Evolutionary conservation across 352 stramenopile genomes (phyloP).

Genomic region (Saprolegnia diclina): DNA sequence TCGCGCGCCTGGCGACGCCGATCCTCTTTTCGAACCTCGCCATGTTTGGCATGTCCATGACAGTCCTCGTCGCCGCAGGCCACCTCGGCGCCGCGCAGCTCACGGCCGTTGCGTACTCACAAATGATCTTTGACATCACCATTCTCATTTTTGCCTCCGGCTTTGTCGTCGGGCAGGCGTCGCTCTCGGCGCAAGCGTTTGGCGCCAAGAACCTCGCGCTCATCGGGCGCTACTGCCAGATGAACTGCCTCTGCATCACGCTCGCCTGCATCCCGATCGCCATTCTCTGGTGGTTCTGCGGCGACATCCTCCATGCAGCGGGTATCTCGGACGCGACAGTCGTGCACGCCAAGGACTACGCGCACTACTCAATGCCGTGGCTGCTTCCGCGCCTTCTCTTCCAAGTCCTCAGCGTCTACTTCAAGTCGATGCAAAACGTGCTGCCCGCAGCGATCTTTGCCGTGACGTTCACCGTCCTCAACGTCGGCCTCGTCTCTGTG

Average conservation of each 20-base stretch:
- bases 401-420: conserved; percentile 66
- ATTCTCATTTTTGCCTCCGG: conserved; percentile 74
- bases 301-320: background rate
- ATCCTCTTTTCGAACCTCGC: conserved; percentile 1
- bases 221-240: conserved; percentile 51
- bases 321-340: background rate
- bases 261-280: conserved; percentile 57
- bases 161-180: conserved; percentile 70
- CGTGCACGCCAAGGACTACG: conserved; percentile 49
- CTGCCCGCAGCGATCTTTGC: conserved; percentile 63
- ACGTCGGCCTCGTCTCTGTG: conserved; percentile 45
- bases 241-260: conserved; percentile 51
- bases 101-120: conserved; percentile 65
- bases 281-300: conserved; percentile 58
- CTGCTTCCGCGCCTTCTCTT: conserved; percentile 75
- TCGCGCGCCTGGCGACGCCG: background rate
- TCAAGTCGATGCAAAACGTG: conserved; percentile 74
- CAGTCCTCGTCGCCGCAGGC: conserved; percentile 70
- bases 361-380: conserved; percentile 54
- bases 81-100: conserved; percentile 71
- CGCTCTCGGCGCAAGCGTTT: conserved; percentile 78
- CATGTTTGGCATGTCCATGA: conserved; percentile 69
- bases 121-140: conserved; percentile 72
- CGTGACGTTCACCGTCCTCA: conserved; percentile 47
- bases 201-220: conserved; percentile 77